Evolutionary conservation across 1,284 basidiomycete genomes (phyloP).

Genomic region (Rhizoctonia solani): DNA sequence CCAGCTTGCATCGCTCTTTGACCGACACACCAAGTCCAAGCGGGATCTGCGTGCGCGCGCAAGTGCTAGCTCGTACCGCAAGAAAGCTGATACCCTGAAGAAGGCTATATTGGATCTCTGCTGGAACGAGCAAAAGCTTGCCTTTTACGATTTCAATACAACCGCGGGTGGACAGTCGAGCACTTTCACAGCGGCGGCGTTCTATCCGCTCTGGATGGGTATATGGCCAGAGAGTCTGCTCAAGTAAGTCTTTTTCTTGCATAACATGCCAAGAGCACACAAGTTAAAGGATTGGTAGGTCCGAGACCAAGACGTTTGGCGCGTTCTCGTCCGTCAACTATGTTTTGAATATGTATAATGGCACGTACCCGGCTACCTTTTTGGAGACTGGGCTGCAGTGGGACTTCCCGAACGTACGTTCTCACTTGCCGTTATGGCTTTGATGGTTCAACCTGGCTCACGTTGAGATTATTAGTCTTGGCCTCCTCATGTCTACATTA

Average conservation of each 20-base stretch:
- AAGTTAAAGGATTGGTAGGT: slow-evolving; percentile 40
- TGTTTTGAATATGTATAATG: slow-evolving; percentile 82
- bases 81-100: slow-evolving; percentile 61
- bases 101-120: slow-evolving; percentile 80
- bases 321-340: slow-evolving; percentile 75
- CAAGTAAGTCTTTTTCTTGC: slow-evolving; percentile 45
- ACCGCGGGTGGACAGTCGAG: slow-evolving; percentile 64
- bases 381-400: slow-evolving; percentile 81
- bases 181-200: slow-evolving; percentile 72
- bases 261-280: slow-evolving; percentile 25
- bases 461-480: slow-evolving; percentile 53
- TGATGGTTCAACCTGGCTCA: slow-evolving; percentile 42
- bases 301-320: slow-evolving; percentile 63
- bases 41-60: slow-evolving; percentile 43
- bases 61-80: slow-evolving; percentile 57
- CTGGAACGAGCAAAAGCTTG: slow-evolving; percentile 81
- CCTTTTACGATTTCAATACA: slow-evolving; percentile 87
- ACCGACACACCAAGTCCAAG: slow-evolving; percentile 48
- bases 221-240: slow-evolving; percentile 77
- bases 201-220: slow-evolving; percentile 86
- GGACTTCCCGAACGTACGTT: slow-evolving; percentile 48
- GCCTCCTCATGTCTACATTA: slow-evolving; percentile 87
- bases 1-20: slow-evolving; percentile 68
- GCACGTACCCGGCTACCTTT: slow-evolving; percentile 76
- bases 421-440: slow-evolving; percentile 12